A percentile compares a stretch with the other conserved stretches of the same genome.
These are phyloP conservation scores for Fusarium tricinctum DNA, from an alignment of 2,329 filamentous ascomycete species.

Conservation along the genomic window DNA sequence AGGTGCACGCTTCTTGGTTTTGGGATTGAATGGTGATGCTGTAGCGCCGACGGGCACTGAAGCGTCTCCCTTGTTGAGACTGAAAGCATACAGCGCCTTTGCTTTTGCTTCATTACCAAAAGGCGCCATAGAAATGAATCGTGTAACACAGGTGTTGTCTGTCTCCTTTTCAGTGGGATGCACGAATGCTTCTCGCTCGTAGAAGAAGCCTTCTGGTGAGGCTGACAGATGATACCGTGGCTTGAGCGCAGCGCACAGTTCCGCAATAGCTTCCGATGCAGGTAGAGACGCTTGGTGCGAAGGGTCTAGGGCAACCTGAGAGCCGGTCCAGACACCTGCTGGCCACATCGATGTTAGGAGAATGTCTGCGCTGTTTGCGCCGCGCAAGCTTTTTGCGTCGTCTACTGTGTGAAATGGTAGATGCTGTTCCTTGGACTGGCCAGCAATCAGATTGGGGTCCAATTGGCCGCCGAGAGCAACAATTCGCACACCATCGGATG, in stretches of 20 bases:
- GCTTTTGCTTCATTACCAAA: constrained; percentile 82
- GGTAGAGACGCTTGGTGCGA: constrained; percentile 65
- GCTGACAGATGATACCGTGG: constrained; percentile 92
- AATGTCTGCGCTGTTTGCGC: constrained; percentile 85
- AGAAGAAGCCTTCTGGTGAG: constrained; percentile 77
- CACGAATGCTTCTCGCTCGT: constrained; percentile 93
- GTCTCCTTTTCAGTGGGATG: constrained; percentile 66
- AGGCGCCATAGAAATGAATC: constrained; percentile 90
- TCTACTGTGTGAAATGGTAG: constrained; percentile 82
- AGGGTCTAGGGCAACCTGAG: constrained; percentile 71
- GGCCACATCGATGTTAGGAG: constrained; percentile 92
- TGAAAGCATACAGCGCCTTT: constrained; percentile 85
- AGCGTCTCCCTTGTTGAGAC: constrained; percentile 74
- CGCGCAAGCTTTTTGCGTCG: constrained; percentile 81
- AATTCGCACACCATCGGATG: constrained; percentile 88
- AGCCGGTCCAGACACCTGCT: constrained; percentile 76
- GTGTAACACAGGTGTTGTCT: constrained; percentile 75
- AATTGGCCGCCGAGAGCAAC: constrained; percentile 85
- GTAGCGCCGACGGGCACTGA: constrained; percentile 80
- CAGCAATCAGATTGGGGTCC: constrained; percentile 71
- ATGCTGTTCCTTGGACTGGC: constrained; percentile 78
- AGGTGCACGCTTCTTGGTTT: constrained; percentile 70
- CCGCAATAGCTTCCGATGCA: constrained; percentile 77
- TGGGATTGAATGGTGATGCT: constrained; percentile 75
- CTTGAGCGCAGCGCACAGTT: constrained; percentile 82